phyloP scores from a whole-genome alignment of 805 yeast genomes.

The Cyberlindnera nakhonratchasimensis region DNA sequence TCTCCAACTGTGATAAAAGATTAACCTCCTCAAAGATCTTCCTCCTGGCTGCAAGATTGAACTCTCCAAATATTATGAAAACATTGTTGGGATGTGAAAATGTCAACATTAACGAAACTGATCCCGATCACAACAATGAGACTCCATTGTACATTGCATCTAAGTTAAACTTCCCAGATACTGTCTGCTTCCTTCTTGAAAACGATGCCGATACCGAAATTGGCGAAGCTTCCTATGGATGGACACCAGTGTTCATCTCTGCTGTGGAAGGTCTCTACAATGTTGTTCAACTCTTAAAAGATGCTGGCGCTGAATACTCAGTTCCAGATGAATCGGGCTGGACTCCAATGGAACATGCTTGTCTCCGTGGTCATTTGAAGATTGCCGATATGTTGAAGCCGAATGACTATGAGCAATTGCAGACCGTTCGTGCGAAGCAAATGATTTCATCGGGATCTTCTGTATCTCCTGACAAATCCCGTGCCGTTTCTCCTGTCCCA shows the following conservation, averaged over 20 bases:
- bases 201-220: conserved; percentile 71
- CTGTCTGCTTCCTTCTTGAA: conserved; percentile 53
- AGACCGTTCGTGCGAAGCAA: conserved; percentile 2
- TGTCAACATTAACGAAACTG: conserved; percentile 61
- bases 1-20: conserved; percentile 40
- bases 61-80: conserved; percentile 53
- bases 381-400: conserved; percentile 64
- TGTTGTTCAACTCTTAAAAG: conserved; percentile 53
- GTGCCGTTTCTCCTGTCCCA: conserved; percentile 12
- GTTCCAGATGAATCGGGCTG: conserved; percentile 82
- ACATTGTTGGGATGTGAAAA: conserved; percentile 53
- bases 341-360: conserved; percentile 97
- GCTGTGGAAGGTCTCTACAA: conserved; percentile 76
- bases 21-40: conserved; percentile 55
- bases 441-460: conserved; percentile 9
- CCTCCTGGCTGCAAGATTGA: conserved; percentile 56
- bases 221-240: conserved; percentile 75
- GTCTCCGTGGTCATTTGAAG: conserved; percentile 78
- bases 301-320: conserved; percentile 50
- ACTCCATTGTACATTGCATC: conserved; percentile 83
- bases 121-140: conserved; percentile 54
- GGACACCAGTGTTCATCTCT: conserved; percentile 92
- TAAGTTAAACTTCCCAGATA: conserved; percentile 51
- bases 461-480: conserved; percentile 9
- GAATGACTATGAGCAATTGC: conserved; percentile 30